Base-by-base conservation (phyloP, 257 asterid species). In the Fraxinus anomala region DNA sequence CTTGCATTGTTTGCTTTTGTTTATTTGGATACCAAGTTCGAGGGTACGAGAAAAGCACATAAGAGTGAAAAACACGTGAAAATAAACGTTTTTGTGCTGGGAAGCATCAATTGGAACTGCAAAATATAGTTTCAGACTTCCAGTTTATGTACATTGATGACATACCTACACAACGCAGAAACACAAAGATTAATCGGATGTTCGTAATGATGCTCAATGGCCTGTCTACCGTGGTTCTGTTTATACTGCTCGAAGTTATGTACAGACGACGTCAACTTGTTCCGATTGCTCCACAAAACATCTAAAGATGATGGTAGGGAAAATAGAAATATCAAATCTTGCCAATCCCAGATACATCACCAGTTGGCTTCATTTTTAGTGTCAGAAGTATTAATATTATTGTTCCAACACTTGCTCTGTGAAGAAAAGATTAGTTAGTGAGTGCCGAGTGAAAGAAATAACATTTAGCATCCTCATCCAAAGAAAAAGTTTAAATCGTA, bases 391-490 rank as follows among this genome's bases (percentile, higher is more conserved):
- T 94, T 49, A 94, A 89, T 77, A 91, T 83, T 24, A 94, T 88
- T 0, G 97, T 94, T 72, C 99, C 99, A 80, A 91, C 28, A 86
- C 89, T 89, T 68, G 99, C 92, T 94, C 99, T 94, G 90, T 63
- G 73, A 86, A 76, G 68, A 77, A 76, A 54, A 54, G 47, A 34
- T 39, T 19, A 39, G 10, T 61, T 39, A 19, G 80, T 68, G 54
- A 42, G n/a, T 72, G 65, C 54, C 3, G 16, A 76, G 63, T 73
- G 69, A 33, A 16, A n/a, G 65, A 71, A 80, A 65, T 24, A 74
- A 70, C 0, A 3, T 19, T 54, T 54, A 51, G 63, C 63, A 51
- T 51, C 63, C 5, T 23, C 0, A 51, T 51, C 23, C 63, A 5
- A 17, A 51, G 63, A 51, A 19, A 51, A 49, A 14, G 63, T 17